Conservation (phyloP, 116 monocot species). For the Posidonia oceanica region DNA sequence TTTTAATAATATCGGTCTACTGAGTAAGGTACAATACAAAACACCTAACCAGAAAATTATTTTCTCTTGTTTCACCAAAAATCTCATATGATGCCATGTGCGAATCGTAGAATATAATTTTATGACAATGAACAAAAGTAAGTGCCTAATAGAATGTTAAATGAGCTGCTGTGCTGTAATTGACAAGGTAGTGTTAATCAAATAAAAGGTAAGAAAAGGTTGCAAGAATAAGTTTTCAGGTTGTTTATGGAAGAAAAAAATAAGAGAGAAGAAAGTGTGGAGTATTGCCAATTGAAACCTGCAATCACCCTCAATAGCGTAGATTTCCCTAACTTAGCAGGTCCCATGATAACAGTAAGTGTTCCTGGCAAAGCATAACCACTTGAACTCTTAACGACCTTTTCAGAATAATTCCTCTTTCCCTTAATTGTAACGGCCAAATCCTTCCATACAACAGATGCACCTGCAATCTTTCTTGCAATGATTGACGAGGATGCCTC, state of each 20-base stretch:
- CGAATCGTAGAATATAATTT: not conserved
- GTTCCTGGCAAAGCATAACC: slow-evolving; percentile 95
- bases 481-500: slow-evolving; percentile 33
- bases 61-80: too few species aligned
- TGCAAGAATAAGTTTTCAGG: not conserved
- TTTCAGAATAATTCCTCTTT: slow-evolving; percentile 64
- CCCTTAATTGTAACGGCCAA: slow-evolving; percentile 67
- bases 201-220: too few species aligned
- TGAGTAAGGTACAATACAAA: too few species aligned
- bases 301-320: slow-evolving; percentile 75
- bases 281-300: slow-evolving; percentile 25
- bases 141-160: not conserved
- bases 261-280: not conserved
- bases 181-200: not conserved
- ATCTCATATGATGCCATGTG: not conserved
- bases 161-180: not conserved
- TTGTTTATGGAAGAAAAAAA: not conserved
- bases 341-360: slow-evolving; percentile 97
- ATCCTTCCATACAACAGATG: slow-evolving; percentile 86
- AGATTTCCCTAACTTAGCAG: slow-evolving; percentile 95
- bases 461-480: slow-evolving; percentile 69
- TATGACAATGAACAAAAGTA: not conserved
- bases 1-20: too few species aligned
- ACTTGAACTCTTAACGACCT: slow-evolving; percentile 79
- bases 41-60: too few species aligned